Evolutionary conservation across 345 rosid species (phyloP), one percentile per base, ranked within the genome.

Genomic region (Combretum micranthum): DNA sequence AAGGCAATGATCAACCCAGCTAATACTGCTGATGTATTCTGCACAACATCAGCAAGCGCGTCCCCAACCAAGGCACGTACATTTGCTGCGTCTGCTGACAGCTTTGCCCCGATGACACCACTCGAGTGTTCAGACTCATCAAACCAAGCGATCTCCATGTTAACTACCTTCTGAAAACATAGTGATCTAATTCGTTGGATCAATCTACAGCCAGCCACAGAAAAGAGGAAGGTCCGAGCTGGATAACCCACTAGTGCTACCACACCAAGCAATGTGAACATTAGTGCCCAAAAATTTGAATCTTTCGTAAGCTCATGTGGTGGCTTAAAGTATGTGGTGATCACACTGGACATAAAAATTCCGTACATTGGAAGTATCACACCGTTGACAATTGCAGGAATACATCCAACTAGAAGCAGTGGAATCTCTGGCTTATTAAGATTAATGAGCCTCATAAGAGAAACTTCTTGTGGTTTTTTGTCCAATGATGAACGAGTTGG

Each of bases 61-160:
- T 89, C 97, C 51, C 95, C 97, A 19, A 84, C 95, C 5, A 86
- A 50, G 59, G 78, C 83, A 20, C 91, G 95, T 11, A 86, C 71
- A 2, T 74, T 57, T 5, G 95, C 85, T 54, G 95, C 95, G 64
- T 89, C 95, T 51, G 89, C 86, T 8, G 97, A 86, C 2, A 86
- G 86, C 59, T 87, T 82, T 32, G 92, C 80, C 15, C 97, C 89
- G 52, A 89, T 76, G 37, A 81, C 72, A 32, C 95, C 89, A 54
- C 88, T 89, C 16, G 97, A 84, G 64, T 89, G 80, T 47, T 74
- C 77, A 8, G 78, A 75, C 50, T 77, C 84, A 66, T 89, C 97
- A 18, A 89, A 86, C 95, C 95, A 89, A 42, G 87, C 73, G 52
- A 87, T 73, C 73, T 90, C 97, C 96, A 87, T 90, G 49, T 44